These are phyloP conservation scores for Bruguiera parviflora DNA, from an alignment of 345 rosid genomes.

Conservation along the genomic window DNA sequence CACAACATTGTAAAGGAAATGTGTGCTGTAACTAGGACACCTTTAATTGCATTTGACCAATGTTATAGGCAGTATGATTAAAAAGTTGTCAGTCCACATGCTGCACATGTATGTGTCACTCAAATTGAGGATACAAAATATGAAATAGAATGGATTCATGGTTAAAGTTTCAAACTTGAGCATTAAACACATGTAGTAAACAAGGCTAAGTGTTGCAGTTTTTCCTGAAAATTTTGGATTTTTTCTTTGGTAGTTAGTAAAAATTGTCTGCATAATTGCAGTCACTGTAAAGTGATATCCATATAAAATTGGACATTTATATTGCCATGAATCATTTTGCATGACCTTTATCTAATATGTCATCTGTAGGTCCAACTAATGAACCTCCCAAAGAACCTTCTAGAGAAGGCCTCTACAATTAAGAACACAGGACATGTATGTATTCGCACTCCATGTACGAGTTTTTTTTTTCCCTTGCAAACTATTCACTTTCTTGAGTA, in stretches of 20 bases:
- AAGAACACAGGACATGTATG: constrained; percentile 75
- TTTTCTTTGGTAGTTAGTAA: not conserved
- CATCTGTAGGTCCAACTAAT: constrained; percentile 52
- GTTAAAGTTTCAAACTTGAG: no score
- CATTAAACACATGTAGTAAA: no score
- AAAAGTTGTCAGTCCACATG: no score
- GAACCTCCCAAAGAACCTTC: constrained; percentile 77
- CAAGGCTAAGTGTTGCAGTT: not conserved
- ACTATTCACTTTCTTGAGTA: no score
- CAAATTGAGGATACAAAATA: no score
- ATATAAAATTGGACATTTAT: not conserved
- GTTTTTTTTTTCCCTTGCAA: not conserved
- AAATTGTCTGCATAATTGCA: not conserved
- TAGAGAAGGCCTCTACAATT: constrained; percentile 63
- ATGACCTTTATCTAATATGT: not conserved
- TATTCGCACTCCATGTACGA: not conserved
- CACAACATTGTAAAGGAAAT: no score
- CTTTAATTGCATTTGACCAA: no score
- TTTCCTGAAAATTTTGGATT: not conserved
- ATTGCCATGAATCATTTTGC: not conserved
- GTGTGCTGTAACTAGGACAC: no score
- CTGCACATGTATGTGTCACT: no score
- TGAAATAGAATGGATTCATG: no score
- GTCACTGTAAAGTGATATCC: not conserved
- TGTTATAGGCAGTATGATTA: no score